Evolutionary conservation across 768 basidiomycete species (phyloP), one percentile per base, ranked within the genome.

Genomic region (Coprinopsis marcescibilis): DNA sequence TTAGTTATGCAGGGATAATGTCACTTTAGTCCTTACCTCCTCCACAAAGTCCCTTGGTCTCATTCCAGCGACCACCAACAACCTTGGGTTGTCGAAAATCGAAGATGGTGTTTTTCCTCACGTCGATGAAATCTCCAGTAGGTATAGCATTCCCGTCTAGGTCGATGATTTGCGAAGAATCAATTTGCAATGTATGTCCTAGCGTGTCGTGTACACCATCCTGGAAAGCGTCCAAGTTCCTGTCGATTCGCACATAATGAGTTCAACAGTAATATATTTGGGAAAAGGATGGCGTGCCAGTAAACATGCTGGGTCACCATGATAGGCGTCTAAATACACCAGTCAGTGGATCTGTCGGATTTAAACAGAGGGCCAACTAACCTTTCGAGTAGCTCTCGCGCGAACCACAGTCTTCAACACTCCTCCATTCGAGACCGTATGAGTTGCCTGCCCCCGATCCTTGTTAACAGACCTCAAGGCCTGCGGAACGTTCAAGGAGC

Each of bases 241-340:
- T 74, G 36, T 11, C 10, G 10, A 42, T 11, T 14, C 20, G 25
- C 24, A 5, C 2, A 2, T 12, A 17, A 32, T 10, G 15, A 8
- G 17, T 34, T 12, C 20, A 23, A 10, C 11, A 23, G 8, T 23
- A 15, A 5, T 23, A 37, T 15, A 35, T 3, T 13, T 10, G 25
- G 15, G 41, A 2, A 30, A 46, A 8, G 3, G 32, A 14, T n/a
- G 23, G 34, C 59, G 14, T 34, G 73, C 76, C 73, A 76, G 55
- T 78, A 80, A 25, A 73, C 65, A 51, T 79, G 77, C 46, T 75
- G 74, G 0, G 76, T 77, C 23, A 77, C 56, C 77, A 79, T 76
- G 43, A 78, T 76, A 0, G 77, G 77, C 2, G 78, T 79, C 69
- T 69, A 45, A 10, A n/a, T 27, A 14, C 3, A 13, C n/a, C 8